Conservation (phyloP, 2,329 filamentous ascomycete species). For the Fusarium lateritium region DNA sequence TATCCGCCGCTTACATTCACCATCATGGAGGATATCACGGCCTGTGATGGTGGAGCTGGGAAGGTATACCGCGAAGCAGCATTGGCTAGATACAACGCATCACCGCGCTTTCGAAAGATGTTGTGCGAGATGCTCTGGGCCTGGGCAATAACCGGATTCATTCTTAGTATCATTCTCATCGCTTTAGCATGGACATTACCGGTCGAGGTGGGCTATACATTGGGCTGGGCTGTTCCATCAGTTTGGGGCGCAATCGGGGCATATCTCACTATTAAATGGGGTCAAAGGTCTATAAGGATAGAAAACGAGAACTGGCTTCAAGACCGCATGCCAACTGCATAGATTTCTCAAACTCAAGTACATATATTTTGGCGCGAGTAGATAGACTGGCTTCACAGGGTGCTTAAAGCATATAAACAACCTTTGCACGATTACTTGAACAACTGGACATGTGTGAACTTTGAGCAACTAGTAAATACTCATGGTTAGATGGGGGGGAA, state of each 20-base stretch:
- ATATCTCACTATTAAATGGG: slow-evolving; percentile 33
- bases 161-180: slow-evolving; percentile 20
- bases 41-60: slow-evolving; percentile 27
- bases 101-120: slow-evolving; percentile 31
- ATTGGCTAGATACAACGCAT: slow-evolving; percentile 27
- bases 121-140: slow-evolving; percentile 32
- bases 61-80: slow-evolving; percentile 33
- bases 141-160: slow-evolving; percentile 14
- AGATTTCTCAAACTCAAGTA: background rate
- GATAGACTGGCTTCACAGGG: no score
- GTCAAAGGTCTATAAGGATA: slow-evolving; percentile 35
- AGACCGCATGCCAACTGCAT: background rate
- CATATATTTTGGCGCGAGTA: no score
- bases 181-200: slow-evolving; percentile 19
- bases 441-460: no score
- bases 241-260: slow-evolving; percentile 32
- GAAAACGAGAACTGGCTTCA: slow-evolving; percentile 29
- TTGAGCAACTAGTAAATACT: no score
- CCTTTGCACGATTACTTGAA: no score
- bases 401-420: no score
- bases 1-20: slow-evolving; percentile 29
- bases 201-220: slow-evolving; percentile 23
- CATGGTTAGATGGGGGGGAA: no score
- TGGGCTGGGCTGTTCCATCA: slow-evolving; percentile 29
- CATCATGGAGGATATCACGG: slow-evolving; percentile 37